Percentiles rank a stretch among this genome's conserved stretches.
These are phyloP conservation scores for Rugosomyces carneus DNA, from an alignment of 1,284 basidiomycete genomes.

Conservation along the genomic window DNA sequence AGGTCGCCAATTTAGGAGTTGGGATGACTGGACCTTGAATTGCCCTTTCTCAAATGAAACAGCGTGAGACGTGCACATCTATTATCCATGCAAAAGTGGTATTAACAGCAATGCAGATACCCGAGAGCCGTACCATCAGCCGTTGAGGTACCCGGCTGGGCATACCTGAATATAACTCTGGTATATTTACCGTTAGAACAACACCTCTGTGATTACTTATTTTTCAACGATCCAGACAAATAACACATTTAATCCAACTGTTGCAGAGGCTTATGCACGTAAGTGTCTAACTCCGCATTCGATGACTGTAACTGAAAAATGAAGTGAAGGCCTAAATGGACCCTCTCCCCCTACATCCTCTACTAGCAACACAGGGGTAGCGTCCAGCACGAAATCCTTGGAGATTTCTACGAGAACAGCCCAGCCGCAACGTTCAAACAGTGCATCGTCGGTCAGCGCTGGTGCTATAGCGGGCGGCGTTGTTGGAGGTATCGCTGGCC, in stretches of 20 bases:
- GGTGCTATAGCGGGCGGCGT: slow-evolving; percentile 45
- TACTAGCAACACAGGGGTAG: slow-evolving; percentile 1
- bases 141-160: slow-evolving; percentile 36
- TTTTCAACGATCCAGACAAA: slow-evolving; percentile 19
- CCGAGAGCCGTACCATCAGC: slow-evolving; percentile 25
- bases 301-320: neutral
- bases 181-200: slow-evolving; percentile 13
- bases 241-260: slow-evolving; percentile 26
- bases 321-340: slow-evolving; percentile 8
- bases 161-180: slow-evolving; percentile 33
- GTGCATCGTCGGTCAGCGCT: slow-evolving; percentile 22
- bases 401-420: neutral
- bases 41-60: slow-evolving; percentile 22
- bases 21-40: slow-evolving; percentile 32
- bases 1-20: slow-evolving; percentile 21
- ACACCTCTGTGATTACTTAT: neutral
- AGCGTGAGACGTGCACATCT: slow-evolving; percentile 2
- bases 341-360: slow-evolving; percentile 4
- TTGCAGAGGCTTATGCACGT: slow-evolving; percentile 19
- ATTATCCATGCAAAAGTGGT: neutral
- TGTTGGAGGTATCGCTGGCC: slow-evolving; percentile 36
- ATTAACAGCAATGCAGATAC: slow-evolving; percentile 18
- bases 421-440: neutral
- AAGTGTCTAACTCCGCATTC: slow-evolving; percentile 3
- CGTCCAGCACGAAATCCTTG: neutral